Base-by-base conservation (phyloP, 768 basidiomycete species). In the Tricholomella constricta region DNA sequence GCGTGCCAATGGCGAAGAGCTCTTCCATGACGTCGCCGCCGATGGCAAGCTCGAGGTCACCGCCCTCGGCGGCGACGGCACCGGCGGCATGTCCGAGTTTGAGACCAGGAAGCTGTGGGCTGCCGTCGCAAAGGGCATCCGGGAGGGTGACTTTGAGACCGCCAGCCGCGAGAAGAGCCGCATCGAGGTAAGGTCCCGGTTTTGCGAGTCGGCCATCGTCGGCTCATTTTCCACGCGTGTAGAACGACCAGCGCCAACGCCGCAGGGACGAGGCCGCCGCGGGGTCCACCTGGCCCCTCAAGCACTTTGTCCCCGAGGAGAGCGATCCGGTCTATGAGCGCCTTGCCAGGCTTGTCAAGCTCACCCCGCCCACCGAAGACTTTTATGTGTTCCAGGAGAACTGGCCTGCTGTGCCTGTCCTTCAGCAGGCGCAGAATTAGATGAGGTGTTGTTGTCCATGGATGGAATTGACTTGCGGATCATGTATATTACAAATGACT, bases 161-260 rank as follows among this genome's bases (percentile, higher is more conserved):
- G 96, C 96, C 3, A 88, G 88, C 54, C 75, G 71, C 59, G 96
- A 94, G 67, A 98, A 99, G 84, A 80, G 78, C 42, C 80, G 85
- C 70, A 94, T 98, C 42, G 96, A 98, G 88, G 93, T 89, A 53
- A 19, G 71, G n/a, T n/a, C n/a, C n/a, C n/a, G n/a, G n/a, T n/a
- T n/a, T 69, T 31, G 11, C 20, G 22, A 35, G 45, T n/a, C 55
- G 38, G 31, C 31, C n/a, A 20, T 27, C 27, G 23, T 44, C 10
- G 36, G 19, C 36, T 51, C 11, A 38, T 14, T 43, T 31, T 52
- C 23, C 41, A 22, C 43, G 35, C 47, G 23, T 61, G 27, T 58
- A 96, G 94, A 97, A 96, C 59, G 90, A 94, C 29, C 94, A 97
- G 73, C 80, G 96, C 51, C 92, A 96, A 71, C 79, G 82, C 69